Base-by-base conservation (phyloP, 352 stramenopile genomes). In the Achlya hypogyna region DNA sequence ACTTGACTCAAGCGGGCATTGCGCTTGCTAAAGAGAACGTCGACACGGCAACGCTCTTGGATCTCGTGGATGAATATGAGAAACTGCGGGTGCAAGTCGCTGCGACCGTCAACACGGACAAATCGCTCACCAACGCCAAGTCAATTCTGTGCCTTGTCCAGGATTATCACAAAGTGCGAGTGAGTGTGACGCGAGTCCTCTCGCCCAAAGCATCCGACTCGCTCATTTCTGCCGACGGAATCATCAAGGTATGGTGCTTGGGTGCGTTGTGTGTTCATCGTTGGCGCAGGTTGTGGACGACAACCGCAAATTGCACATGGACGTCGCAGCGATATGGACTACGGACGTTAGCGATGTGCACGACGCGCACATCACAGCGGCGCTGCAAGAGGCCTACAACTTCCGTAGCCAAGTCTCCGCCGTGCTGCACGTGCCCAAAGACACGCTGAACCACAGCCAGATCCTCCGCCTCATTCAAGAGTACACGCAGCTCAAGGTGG, bases 1-100 rank as follows among this genome's bases (percentile, higher is more conserved):
- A 49, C 34, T 52, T 67, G 5, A 67, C n/a, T 12, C 60, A 67
- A 58, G 60, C 49, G 12, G 49, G 60, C 22, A 67, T 58, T 40
- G 60, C 42, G 18, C 34, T 67, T 5, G 27, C 60, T 10, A 58
- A 28, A 45, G 60, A 67, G 20, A 22, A 49, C 12, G 34, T 67
- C 42, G 60, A 67, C 42, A 58, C 60, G 3, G 47, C 43, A 31
- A 67, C 60, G n/a, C 60, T 67, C 3, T 22, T 67, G 28, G 38
- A 25, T 10, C 60, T 42, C 22, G 27, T 67, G 23, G 60, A 67
- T 28, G 60, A 54, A 25, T 67, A 67, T 27, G 60, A 67, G 18
- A 49, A 67, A 34, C 60, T 67, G 5, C 42, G 47, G 4, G 40
- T 22, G 6, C 60, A 58, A 59, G 60, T 67, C 16, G 38, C 60